Base-by-base conservation (phyloP, 2,329 filamentous ascomycete genomes). In the Hypoxylon sp. region DNA sequence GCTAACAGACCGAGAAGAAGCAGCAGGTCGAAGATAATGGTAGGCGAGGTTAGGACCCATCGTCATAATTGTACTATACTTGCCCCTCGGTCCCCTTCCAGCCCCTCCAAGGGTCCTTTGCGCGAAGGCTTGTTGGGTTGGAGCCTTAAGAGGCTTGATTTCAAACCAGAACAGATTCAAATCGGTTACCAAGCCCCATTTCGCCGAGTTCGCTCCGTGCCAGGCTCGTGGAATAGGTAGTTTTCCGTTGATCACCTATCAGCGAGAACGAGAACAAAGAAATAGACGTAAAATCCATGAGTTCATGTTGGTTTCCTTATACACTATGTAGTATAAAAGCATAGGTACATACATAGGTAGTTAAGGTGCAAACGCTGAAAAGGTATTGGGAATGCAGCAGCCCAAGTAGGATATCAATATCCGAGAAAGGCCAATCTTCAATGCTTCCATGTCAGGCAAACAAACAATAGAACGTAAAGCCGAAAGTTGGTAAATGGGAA, bases 171-270 rank as follows among this genome's bases (percentile, higher is more conserved):
- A 31, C 29, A 59, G 50, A 55, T 54, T 53, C 49, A 49, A 47
- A 52, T 47, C 26, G 51, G 58, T 48, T 50, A 54, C 54, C 41
- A 55, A 38, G 46, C 46, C 48, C 50, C 49, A 61, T 59, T 61
- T 61, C 58, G 56, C 58, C 58, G 58, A 61, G 49, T 54, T 61
- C 55, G 37, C 55, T 52, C 58, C 58, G 58, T 35, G 34, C 7
- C 41, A 47, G 31, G 45, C 34, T 37, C 44, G 27, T 29, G 26
- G 17, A 40, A 42, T 53, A 44, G 47, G 45, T 52, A 45, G 31
- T 35, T 42, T 15, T 30, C 27, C 46, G 41, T 47, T 36, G 49
- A 53, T 59, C 41, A 51, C 31, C 35, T 40, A 29, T 13, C 26
- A 36, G 19, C 37, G 38, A n/a, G n/a, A n/a, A 41, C 17, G 19